These are phyloP conservation scores for Ganoderma meredithae DNA, from an alignment of 1,284 basidiomycete species.

Conservation along the genomic window DNA sequence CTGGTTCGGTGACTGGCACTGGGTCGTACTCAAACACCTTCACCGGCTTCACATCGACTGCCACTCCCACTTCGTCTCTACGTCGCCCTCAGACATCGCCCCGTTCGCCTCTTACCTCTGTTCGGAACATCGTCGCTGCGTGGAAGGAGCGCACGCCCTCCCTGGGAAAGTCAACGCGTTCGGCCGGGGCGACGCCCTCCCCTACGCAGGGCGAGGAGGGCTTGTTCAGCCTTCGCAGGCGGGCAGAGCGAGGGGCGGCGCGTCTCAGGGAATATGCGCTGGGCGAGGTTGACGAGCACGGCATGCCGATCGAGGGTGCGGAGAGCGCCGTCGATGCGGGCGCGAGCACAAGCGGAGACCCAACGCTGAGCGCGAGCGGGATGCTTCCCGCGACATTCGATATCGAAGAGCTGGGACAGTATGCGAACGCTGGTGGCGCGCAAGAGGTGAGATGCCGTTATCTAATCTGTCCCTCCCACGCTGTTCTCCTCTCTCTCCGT, in stretches of 20 bases:
- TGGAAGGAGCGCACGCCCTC: slow-evolving; percentile 77
- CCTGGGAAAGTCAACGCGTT: slow-evolving; percentile 41
- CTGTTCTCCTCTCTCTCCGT: slow-evolving; percentile 28
- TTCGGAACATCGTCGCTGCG: slow-evolving; percentile 79
- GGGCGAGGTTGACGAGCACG: slow-evolving; percentile 21
- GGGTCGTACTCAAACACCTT: slow-evolving; percentile 42
- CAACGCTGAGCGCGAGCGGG: slow-evolving; percentile 41
- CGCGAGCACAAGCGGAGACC: slow-evolving; percentile 37
- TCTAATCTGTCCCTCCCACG: slow-evolving; percentile 24
- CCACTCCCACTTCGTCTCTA: slow-evolving; percentile 44
- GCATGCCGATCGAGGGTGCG: slow-evolving; percentile 18
- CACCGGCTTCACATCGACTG: slow-evolving; percentile 43
- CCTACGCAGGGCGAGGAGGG: slow-evolving; percentile 51
- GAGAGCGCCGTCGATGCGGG: slow-evolving; percentile 24
- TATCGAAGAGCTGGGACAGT: slow-evolving; percentile 53
- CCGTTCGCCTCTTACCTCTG: slow-evolving; percentile 72
- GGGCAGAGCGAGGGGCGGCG: slow-evolving; percentile 56
- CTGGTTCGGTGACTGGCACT: slow-evolving; percentile 25
- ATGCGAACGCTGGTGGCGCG: slow-evolving; percentile 40
- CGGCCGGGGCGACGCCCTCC: slow-evolving; percentile 44
- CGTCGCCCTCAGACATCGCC: slow-evolving; percentile 67
- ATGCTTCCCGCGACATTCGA: slow-evolving; percentile 54
- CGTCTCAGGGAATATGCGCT: slow-evolving; percentile 46
- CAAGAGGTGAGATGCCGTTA: slow-evolving; percentile 52
- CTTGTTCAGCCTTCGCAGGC: slow-evolving; percentile 68